Evolutionary conservation across 2,329 filamentous ascomycete species (phyloP).

Genomic region (Albophoma yamanashiensis): DNA sequence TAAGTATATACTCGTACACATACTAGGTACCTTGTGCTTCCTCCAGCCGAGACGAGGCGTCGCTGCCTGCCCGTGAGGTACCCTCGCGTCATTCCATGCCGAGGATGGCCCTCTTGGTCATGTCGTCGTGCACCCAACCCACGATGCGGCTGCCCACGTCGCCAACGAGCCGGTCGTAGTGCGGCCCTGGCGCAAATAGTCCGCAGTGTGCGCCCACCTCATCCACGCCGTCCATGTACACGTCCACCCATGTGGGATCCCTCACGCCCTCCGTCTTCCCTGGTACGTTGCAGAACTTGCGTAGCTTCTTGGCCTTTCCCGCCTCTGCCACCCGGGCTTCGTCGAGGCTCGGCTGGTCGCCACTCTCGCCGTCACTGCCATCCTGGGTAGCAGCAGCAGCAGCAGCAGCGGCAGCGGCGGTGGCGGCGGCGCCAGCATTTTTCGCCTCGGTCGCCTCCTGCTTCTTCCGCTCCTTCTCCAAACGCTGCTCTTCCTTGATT

Average conservation of each 20-base stretch:
- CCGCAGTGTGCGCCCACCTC: constrained; percentile 80
- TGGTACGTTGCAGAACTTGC: constrained; percentile 73
- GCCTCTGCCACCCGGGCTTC: not conserved
- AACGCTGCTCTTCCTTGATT: constrained; percentile 24
- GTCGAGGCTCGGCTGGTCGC: not conserved
- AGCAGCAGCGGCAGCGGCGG: constrained; percentile 1
- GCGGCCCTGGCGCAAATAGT: constrained; percentile 62
- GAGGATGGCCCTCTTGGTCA: constrained; percentile 29
- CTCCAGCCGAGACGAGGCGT: not conserved
- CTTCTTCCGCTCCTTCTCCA: constrained; percentile 17
- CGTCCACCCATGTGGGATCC: constrained; percentile 65
- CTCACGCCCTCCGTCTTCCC: constrained; percentile 38
- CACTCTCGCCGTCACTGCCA: not conserved
- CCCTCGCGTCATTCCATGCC: constrained; percentile 8
- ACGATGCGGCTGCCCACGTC: constrained; percentile 59
- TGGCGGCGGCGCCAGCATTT: constrained; percentile 7
- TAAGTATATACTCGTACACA: too few relatives aligned
- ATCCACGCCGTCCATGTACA: constrained; percentile 75
- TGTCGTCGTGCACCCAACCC: constrained; percentile 58
- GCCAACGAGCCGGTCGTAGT: constrained; percentile 68
- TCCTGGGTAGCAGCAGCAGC: not conserved
- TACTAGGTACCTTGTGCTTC: not conserved
- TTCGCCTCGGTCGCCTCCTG: constrained; percentile 17
- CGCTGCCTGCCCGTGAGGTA: not conserved
- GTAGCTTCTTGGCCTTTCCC: constrained; percentile 38